These are phyloP conservation scores for Claviceps purpurea DNA, from an alignment of 2,329 filamentous ascomycete species.

Conservation along the genomic window DNA sequence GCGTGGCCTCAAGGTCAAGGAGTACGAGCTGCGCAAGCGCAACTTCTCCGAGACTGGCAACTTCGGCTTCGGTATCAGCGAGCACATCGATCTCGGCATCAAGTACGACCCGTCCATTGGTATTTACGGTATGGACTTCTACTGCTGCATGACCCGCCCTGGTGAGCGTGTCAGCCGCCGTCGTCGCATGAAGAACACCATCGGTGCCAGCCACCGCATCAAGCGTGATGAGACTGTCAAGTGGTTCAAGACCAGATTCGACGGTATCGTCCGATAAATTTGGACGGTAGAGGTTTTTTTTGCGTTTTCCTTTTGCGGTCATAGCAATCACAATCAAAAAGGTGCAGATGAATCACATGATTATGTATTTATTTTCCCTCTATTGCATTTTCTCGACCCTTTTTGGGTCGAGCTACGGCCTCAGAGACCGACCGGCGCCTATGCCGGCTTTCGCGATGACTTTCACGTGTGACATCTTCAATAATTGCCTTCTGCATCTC, in stretches of 20 bases:
- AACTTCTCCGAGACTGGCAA: conserved; percentile 99
- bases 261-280: conserved; percentile 94
- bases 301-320: conserved; percentile 16
- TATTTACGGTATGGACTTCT: conserved; percentile 99
- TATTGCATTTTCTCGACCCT: conserved; percentile 37
- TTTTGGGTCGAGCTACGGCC: conserved; percentile 51
- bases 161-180: conserved; percentile 96
- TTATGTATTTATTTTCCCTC: conserved; percentile 28
- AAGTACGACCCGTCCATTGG: conserved; percentile 98
- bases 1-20: conserved; percentile 99
- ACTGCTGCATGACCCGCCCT: conserved; percentile 99
- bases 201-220: conserved; percentile 87
- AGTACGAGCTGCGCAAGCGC: conserved; percentile 98
- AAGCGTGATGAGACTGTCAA: conserved; percentile 89
- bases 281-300: background rate
- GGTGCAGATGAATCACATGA: conserved; percentile 19
- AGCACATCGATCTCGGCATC: conserved; percentile 99
- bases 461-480: conserved; percentile 21
- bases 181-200: conserved; percentile 72
- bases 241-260: conserved; percentile 88
- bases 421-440: conserved; percentile 58
- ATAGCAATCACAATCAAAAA: conserved; percentile 26
- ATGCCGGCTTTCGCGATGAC: conserved; percentile 46
- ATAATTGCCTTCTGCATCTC: background rate
- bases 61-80: conserved; percentile 99